These are phyloP conservation scores for Casuarina equisetifolia DNA, from an alignment of 306 rosid species.

Conservation along the genomic window DNA sequence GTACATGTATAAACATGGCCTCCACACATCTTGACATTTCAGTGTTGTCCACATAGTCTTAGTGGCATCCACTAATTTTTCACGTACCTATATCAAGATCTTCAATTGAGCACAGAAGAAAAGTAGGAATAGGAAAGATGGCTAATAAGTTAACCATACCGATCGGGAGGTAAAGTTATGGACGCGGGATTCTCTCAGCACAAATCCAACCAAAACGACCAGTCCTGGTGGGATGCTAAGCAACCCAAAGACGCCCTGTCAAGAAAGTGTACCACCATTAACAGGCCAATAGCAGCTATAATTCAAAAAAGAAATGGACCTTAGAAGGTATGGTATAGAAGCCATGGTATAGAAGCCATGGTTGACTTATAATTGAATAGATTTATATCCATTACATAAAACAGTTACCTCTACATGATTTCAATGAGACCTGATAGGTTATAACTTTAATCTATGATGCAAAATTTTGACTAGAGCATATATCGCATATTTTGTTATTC, in stretches of 20 bases:
- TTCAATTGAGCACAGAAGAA: not conserved
- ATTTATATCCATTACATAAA: not conserved
- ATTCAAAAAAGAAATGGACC: not conserved
- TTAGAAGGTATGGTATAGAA: not conserved
- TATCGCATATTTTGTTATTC: not conserved
- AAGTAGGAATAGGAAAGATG: not conserved
- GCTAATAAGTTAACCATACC: not conserved
- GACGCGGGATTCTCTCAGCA: not conserved
- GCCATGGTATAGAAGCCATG: not conserved
- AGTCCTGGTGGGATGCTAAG: conserved; percentile 3
- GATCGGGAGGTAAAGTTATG: not conserved
- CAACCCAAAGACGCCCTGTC: conserved; percentile 10
- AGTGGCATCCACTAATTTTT: not conserved
- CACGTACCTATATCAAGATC: not conserved
- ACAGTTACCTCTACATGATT: not conserved
- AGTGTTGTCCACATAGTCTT: conserved; percentile 6
- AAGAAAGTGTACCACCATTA: not conserved
- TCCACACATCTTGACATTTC: not conserved
- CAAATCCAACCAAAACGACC: not conserved
- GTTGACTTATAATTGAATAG: not conserved
- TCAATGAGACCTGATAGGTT: not conserved
- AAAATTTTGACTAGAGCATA: not conserved
- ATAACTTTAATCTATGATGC: not conserved
- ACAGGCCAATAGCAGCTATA: not conserved
- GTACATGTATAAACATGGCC: conserved; percentile 10